Evolutionary conservation across 345 rosid genomes (phyloP).

Genomic region (Eutrema heterophyllum): DNA sequence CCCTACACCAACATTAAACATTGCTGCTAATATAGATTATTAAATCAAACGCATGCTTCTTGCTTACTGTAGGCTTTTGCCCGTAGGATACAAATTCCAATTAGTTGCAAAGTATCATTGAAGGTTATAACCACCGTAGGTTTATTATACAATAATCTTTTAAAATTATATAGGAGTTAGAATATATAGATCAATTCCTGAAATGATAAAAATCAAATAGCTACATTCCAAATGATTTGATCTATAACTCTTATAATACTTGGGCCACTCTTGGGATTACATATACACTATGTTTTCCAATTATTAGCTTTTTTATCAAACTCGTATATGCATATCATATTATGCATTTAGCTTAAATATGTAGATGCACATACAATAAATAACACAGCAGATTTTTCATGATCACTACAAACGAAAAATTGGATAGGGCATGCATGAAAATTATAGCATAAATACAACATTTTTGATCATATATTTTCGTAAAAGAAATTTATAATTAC

Average conservation of each 20-base stretch:
- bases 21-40: not conserved
- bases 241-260: not conserved
- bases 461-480: not conserved
- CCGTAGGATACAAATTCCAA: constrained; percentile 24
- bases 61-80: constrained; percentile 19
- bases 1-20: not conserved
- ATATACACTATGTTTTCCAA: not conserved
- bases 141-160: not conserved
- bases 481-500: not conserved
- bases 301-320: not conserved
- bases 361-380: not conserved
- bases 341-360: not conserved
- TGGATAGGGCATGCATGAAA: not conserved
- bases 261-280: not conserved
- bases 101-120: constrained; percentile 11
- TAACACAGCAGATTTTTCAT: not conserved
- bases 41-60: constrained; percentile 28
- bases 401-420: not conserved
- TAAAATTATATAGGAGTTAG: not conserved
- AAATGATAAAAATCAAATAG: not conserved
- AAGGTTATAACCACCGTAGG: constrained; percentile 7
- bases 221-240: constrained; percentile 1
- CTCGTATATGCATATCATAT: not conserved
- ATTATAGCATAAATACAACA: not conserved
- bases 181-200: not conserved